Evolutionary conservation across 768 basidiomycete species (phyloP).

Genomic region (Leccinum longicurvipes): DNA sequence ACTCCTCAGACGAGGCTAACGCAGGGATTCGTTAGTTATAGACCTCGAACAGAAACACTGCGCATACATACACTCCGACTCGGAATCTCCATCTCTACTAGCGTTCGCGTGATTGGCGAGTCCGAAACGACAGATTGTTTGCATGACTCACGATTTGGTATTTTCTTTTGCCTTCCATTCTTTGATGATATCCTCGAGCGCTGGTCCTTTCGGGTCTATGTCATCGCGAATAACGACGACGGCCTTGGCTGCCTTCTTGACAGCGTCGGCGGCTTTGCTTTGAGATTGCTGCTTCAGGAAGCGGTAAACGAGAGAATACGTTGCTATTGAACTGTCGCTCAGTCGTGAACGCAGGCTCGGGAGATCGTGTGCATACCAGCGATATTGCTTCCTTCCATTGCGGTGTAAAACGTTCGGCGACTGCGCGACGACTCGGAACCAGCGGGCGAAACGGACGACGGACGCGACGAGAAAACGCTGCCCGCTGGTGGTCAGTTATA

Average conservation of each 20-base stretch:
- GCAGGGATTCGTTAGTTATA: slow-evolving; percentile 8
- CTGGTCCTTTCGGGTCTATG: slow-evolving; percentile 43
- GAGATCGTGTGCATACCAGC: slow-evolving; percentile 41
- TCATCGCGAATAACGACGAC: slow-evolving; percentile 59
- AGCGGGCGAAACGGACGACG: too few relatives aligned
- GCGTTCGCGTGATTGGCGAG: slow-evolving; percentile 4
- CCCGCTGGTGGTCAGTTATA: too few relatives aligned
- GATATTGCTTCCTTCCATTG: slow-evolving; percentile 46
- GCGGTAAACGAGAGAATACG: slow-evolving; percentile 72
- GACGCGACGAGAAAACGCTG: background rate
- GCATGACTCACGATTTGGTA: slow-evolving; percentile 27
- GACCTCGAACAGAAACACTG: background rate
- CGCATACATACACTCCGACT: slow-evolving; percentile 24
- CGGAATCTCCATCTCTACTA: slow-evolving; percentile 11
- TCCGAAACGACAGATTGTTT: background rate
- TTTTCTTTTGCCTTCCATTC: slow-evolving; percentile 52
- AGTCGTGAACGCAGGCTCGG: slow-evolving; percentile 7
- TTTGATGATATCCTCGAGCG: slow-evolving; percentile 61
- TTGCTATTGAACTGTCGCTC: slow-evolving; percentile 41
- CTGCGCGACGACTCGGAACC: background rate
- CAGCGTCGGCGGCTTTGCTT: slow-evolving; percentile 64
- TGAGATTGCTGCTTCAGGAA: slow-evolving; percentile 69
- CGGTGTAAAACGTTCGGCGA: background rate
- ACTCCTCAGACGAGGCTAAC: slow-evolving; percentile 23
- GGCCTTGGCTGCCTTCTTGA: slow-evolving; percentile 71